Conservation (phyloP, 73 alveolate species). For the Stentor roeselii region DNA sequence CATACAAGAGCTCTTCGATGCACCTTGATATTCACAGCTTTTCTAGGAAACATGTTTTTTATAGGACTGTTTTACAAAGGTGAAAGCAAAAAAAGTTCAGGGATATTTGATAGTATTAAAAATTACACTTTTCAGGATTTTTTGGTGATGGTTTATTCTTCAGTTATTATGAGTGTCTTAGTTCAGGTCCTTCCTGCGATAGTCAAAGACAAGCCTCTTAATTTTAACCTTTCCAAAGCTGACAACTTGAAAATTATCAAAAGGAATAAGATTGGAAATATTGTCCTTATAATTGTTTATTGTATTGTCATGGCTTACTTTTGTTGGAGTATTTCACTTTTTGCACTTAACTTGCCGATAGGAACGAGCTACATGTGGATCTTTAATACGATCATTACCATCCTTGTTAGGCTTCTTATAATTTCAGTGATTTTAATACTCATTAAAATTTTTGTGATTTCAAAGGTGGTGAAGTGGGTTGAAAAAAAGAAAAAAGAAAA, state of each 20-base stretch:
- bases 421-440: not conserved
- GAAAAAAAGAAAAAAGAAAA: not conserved
- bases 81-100: not conserved
- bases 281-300: not conserved
- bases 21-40: too few species aligned
- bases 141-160: not conserved
- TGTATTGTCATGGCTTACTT: not conserved
- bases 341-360: not conserved
- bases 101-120: not conserved
- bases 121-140: not conserved
- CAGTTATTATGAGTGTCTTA: not conserved
- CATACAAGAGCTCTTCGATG: too few species aligned
- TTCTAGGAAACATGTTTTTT: not conserved
- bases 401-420: not conserved
- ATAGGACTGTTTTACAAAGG: not conserved
- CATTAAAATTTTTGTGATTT: not conserved
- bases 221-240: not conserved
- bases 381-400: not conserved
- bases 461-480: not conserved
- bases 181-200: too few species aligned
- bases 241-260: not conserved
- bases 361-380: not conserved
- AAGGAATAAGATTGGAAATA: not conserved
- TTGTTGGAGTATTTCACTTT: constrained; percentile 7
- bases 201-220: too few species aligned